Percentiles rank a stretch among this genome's conserved stretches.
These are phyloP conservation scores for Royoungia palumana DNA, from an alignment of 768 basidiomycete species.

Conservation along the genomic window DNA sequence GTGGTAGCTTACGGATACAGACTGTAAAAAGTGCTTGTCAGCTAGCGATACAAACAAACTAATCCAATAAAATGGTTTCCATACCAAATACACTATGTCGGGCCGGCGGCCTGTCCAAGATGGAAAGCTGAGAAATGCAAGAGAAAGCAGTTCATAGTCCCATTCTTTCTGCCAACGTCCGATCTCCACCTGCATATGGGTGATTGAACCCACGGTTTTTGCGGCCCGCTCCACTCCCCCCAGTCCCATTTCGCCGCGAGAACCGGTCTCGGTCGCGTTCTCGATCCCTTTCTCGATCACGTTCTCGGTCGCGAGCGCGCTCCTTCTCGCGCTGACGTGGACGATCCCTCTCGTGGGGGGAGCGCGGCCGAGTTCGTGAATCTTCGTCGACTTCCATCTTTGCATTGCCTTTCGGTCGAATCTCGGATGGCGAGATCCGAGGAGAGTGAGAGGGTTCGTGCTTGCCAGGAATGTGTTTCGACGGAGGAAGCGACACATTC, in stretches of 20 bases:
- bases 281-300: constrained; percentile 34
- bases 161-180: constrained; percentile 85
- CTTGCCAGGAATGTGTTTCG: constrained; percentile 21
- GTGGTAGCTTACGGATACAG: constrained; percentile 34
- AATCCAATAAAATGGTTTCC: constrained; percentile 10
- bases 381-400: constrained; percentile 63
- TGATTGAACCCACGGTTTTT: constrained; percentile 38
- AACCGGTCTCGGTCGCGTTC: constrained; percentile 36
- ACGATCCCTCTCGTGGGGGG: constrained; percentile 41
- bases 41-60: constrained; percentile 27
- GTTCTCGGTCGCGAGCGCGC: constrained; percentile 33
- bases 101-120: constrained; percentile 20
- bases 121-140: constrained; percentile 15
- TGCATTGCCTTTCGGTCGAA: constrained; percentile 24
- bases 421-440: constrained; percentile 27
- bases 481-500: constrained; percentile 27
- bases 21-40: constrained; percentile 24
- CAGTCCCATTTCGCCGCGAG: constrained; percentile 42
- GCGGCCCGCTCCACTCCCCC: constrained; percentile 37
- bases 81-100: constrained; percentile 38
- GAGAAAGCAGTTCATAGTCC: constrained; percentile 47
- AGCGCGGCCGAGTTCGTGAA: constrained; percentile 40
- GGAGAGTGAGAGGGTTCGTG: constrained; percentile 31
- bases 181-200: constrained; percentile 46
- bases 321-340: constrained; percentile 39